These are phyloP conservation scores for Plantago major DNA, from an alignment of 257 asterid species.

Conservation along the genomic window DNA sequence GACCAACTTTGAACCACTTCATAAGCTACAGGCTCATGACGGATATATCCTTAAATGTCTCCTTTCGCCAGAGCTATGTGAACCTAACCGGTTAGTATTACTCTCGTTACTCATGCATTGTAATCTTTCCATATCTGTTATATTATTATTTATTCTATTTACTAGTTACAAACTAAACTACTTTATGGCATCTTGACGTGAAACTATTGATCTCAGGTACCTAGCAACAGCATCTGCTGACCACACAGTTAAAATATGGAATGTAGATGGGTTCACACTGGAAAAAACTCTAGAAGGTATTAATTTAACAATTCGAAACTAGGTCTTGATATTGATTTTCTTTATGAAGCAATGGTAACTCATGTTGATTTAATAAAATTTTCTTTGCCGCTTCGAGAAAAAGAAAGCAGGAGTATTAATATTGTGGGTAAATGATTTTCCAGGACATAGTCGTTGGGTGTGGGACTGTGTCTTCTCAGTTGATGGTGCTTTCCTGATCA, in stretches of 20 bases:
- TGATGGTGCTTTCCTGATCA: too few relatives aligned
- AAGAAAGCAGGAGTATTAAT: too few relatives aligned
- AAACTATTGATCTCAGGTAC: slow-evolving; percentile 39
- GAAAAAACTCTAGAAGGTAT: slow-evolving; percentile 71
- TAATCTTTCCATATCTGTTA: background rate
- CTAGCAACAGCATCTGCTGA: slow-evolving; percentile 96
- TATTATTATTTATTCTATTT: background rate
- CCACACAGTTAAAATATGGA: slow-evolving; percentile 92
- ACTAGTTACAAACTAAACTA: background rate
- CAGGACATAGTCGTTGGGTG: too few relatives aligned
- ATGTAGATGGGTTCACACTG: slow-evolving; percentile 96
- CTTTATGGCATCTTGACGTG: background rate
- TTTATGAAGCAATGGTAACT: background rate
- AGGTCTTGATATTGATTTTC: background rate
- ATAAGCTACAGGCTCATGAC: slow-evolving; percentile 90
- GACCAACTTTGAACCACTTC: slow-evolving; percentile 97
- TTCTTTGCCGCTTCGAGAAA: too few relatives aligned
- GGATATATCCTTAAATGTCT: slow-evolving; percentile 91
- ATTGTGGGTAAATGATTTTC: too few relatives aligned
- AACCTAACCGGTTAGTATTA: slow-evolving; percentile 64
- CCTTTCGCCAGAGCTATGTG: slow-evolving; percentile 92
- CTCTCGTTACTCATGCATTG: too few relatives aligned
- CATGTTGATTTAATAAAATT: background rate
- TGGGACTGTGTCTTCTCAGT: too few relatives aligned
- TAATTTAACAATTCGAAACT: slow-evolving; percentile 3